Evolutionary conservation across 108 stramenopile genomes (phyloP).

Genomic region (Pseudonitzschia multistriata): DNA sequence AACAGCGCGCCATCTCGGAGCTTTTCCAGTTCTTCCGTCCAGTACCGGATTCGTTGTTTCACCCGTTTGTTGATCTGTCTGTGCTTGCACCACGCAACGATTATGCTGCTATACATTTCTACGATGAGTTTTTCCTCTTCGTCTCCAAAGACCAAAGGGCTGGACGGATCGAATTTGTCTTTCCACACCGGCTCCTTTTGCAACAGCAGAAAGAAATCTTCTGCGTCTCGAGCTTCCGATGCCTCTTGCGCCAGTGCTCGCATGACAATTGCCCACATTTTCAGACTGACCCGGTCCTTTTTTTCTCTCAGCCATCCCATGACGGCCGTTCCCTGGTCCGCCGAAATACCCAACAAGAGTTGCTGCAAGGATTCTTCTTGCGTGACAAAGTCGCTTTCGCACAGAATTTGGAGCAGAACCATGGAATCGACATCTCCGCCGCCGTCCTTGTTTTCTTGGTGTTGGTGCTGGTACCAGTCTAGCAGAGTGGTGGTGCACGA

Average conservation of each 20-base stretch:
- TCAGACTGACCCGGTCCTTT: neutral
- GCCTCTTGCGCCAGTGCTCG: conserved; percentile 25
- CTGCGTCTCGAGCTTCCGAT: neutral
- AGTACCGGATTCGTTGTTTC: conserved; percentile 9
- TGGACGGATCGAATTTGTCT: conserved; percentile 3
- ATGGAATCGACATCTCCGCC: conserved; percentile 6
- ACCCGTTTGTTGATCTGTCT: neutral
- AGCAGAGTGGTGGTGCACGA: conserved; percentile 12
- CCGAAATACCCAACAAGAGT: conserved; percentile 18
- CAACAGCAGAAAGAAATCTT: conserved; percentile 5
- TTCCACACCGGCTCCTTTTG: conserved; percentile 14
- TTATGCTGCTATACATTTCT: conserved; percentile 35
- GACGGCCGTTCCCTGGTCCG: conserved; percentile 19
- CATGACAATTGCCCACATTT: conserved; percentile 20
- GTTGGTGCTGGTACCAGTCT: conserved; percentile 11
- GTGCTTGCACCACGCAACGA: conserved; percentile 28
- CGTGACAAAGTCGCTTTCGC: conserved; percentile 17
- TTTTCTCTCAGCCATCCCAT: conserved; percentile 21
- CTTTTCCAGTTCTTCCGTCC: conserved; percentile 6
- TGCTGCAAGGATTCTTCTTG: conserved; percentile 15
- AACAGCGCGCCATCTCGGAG: neutral
- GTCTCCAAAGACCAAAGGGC: neutral
- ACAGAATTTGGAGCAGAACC: conserved; percentile 25
- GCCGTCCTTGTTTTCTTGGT: neutral
- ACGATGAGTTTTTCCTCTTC: neutral